A percentile compares a stretch with the other conserved stretches of the same genome.
These are phyloP conservation scores for Rhodotorula sphaerocarpa DNA, from an alignment of 768 basidiomycete species.

Conservation along the genomic window DNA sequence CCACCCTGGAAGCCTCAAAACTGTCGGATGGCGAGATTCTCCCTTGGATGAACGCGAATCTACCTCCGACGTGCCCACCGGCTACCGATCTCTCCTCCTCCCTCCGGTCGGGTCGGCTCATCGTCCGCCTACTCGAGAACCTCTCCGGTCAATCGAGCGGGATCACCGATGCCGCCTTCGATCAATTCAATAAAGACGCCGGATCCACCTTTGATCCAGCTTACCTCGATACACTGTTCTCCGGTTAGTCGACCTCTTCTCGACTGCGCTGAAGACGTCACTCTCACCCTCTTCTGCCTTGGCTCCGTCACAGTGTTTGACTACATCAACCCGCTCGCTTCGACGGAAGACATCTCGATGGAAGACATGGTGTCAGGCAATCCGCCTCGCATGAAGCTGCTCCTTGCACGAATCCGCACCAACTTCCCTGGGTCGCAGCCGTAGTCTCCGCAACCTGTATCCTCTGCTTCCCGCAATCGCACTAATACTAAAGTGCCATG, in stretches of 20 bases:
- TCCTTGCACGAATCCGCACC: constrained; percentile 51
- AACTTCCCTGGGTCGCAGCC: not conserved
- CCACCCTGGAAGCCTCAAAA: too few relatives aligned
- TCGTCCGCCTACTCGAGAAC: constrained; percentile 73
- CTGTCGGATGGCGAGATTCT: too few relatives aligned
- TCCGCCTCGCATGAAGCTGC: constrained; percentile 67
- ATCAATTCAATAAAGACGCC: constrained; percentile 18
- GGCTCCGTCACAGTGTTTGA: constrained; percentile 58
- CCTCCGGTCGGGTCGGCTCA: constrained; percentile 56
- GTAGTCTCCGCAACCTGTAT: too few relatives aligned
- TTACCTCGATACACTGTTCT: constrained; percentile 28
- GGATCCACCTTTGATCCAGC: constrained; percentile 20
- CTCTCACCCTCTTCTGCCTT: not conserved
- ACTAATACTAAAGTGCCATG: too few relatives aligned
- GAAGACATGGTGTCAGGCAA: constrained; percentile 82
- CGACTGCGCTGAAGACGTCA: constrained; percentile 50
- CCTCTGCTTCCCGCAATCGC: too few relatives aligned
- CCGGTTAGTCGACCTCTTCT: constrained; percentile 36
- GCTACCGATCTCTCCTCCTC: constrained; percentile 46
- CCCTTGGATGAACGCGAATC: constrained; percentile 79
- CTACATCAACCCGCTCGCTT: constrained; percentile 63
- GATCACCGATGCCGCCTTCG: constrained; percentile 31
- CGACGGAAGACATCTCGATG: constrained; percentile 83
- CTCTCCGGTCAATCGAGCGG: constrained; percentile 39
- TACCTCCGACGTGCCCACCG: constrained; percentile 55